A percentile compares a stretch with the other conserved stretches of the same genome.
Evolutionary conservation across 495 filamentous ascomycete species (phyloP).

Genomic region (Aeminium ludgeri): DNA sequence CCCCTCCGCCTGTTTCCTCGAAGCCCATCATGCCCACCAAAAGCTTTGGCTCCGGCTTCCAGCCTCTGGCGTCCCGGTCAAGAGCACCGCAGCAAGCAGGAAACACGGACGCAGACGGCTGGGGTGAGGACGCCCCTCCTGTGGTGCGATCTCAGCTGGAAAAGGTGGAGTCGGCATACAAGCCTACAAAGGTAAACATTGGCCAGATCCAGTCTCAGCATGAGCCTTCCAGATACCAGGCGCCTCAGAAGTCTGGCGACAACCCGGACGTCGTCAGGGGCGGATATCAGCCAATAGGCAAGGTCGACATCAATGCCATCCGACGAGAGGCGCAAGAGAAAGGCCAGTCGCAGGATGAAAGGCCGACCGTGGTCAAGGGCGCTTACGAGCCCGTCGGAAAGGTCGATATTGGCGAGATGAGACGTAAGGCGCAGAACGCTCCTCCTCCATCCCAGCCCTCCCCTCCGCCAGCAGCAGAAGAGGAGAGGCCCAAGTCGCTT

Average conservation of each 20-base stretch:
- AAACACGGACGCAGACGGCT: conserved; percentile 59
- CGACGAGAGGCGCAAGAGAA: conserved; percentile 56
- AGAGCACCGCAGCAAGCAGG: conserved; percentile 29
- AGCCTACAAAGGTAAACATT: conserved; percentile 87
- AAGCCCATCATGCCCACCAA: conserved; percentile 81
- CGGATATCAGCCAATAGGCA: conserved; percentile 89
- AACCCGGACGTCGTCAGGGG: conserved; percentile 57
- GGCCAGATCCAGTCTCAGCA: conserved; percentile 50
- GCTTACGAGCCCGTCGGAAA: conserved; percentile 86
- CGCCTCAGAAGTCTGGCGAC: conserved; percentile 23
- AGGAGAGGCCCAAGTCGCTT: conserved; percentile 37
- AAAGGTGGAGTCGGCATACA: conserved; percentile 82
- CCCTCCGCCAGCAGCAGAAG: conserved; percentile 20
- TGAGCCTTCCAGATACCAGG: conserved; percentile 39
- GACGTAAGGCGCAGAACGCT: conserved; percentile 57
- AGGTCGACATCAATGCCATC: conserved; percentile 86
- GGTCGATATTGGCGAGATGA: conserved; percentile 87
- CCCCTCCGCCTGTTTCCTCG: conserved; percentile 54
- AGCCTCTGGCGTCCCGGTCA: conserved; percentile 42
- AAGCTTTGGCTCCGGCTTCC: conserved; percentile 43
- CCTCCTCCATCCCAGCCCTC: conserved; percentile 24
- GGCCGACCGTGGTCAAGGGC: conserved; percentile 71
- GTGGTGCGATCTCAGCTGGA: conserved; percentile 76
- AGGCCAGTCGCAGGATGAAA: conserved; percentile 45
- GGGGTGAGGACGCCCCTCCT: conserved; percentile 87